Percentiles rank a stretch among this genome's conserved stretches.
Conservation (phyloP, 352 stramenopile genomes). For the Pythium utonaiense region DNA sequence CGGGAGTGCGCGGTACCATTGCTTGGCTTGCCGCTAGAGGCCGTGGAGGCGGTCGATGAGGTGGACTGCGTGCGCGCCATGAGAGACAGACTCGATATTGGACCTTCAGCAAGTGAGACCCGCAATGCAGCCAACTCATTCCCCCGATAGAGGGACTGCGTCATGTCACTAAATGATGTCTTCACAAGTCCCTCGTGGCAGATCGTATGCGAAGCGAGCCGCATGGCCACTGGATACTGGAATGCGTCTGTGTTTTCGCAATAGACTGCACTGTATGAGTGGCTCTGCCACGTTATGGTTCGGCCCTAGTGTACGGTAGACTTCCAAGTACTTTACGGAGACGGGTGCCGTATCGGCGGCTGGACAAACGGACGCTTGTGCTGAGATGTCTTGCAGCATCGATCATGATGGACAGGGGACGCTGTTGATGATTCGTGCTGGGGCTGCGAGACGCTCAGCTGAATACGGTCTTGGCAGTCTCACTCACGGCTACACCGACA, state of each 20-base stretch:
- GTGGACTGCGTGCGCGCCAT: background rate
- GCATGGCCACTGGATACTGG: background rate
- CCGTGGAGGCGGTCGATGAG: background rate
- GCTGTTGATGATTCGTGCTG: no score
- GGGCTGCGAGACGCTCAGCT: background rate
- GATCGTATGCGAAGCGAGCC: background rate
- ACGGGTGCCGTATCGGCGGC: no score
- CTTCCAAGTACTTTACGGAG: no score
- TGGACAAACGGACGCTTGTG: no score
- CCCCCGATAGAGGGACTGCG: background rate
- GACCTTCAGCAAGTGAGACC: background rate
- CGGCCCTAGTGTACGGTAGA: no score
- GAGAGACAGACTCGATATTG: background rate
- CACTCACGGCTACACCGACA: background rate
- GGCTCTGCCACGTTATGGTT: no score
- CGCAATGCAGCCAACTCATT: background rate
- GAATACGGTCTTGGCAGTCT: background rate
- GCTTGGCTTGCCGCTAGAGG: background rate
- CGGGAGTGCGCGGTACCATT: background rate
- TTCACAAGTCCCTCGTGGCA: background rate
- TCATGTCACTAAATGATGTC: conserved; percentile 1
- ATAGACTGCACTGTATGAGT: no score
- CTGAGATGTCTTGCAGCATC: no score
- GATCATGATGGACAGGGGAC: no score
- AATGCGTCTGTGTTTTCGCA: background rate